These are phyloP conservation scores for Pseudogymnoascus destructans DNA, from an alignment of 2,329 filamentous ascomycete genomes.

Conservation along the genomic window DNA sequence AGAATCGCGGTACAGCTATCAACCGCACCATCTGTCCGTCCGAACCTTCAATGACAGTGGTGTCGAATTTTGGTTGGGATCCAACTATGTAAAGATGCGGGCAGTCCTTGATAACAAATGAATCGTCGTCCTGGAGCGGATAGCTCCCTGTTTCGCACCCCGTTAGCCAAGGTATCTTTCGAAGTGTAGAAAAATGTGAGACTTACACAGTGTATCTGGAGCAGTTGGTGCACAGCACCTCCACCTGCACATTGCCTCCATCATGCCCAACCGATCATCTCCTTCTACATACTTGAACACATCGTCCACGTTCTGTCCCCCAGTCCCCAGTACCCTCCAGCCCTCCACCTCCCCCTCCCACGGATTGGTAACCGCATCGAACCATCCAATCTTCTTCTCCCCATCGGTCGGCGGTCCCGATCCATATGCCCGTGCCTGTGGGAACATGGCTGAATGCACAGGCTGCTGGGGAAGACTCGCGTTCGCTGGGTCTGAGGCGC, in stretches of 20 bases:
- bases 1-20: slow-evolving; percentile 73
- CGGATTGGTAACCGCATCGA: slow-evolving; percentile 84
- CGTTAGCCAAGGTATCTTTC: neutral
- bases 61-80: slow-evolving; percentile 68
- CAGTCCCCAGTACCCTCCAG: slow-evolving; percentile 73
- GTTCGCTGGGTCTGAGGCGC: slow-evolving; percentile 75
- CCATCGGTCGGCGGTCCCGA: slow-evolving; percentile 27
- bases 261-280: slow-evolving; percentile 68
- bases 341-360: slow-evolving; percentile 86
- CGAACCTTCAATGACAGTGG: slow-evolving; percentile 51
- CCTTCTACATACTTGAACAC: slow-evolving; percentile 80
- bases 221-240: slow-evolving; percentile 83
- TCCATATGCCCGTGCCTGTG: slow-evolving; percentile 56
- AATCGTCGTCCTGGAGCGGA: slow-evolving; percentile 87
- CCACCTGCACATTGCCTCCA: slow-evolving; percentile 93
- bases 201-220: slow-evolving; percentile 84
- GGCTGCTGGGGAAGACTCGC: slow-evolving; percentile 83
- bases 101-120: slow-evolving; percentile 71
- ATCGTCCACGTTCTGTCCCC: slow-evolving; percentile 88
- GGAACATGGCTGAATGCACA: slow-evolving; percentile 86
- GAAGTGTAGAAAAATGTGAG: neutral
- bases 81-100: slow-evolving; percentile 89
- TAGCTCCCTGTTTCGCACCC: slow-evolving; percentile 59
- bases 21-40: slow-evolving; percentile 61
- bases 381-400: slow-evolving; percentile 48